Evolutionary conservation across 345 rosid species (phyloP), one percentile per base, ranked within the genome.

Genomic region (Erodium maritimum): DNA sequence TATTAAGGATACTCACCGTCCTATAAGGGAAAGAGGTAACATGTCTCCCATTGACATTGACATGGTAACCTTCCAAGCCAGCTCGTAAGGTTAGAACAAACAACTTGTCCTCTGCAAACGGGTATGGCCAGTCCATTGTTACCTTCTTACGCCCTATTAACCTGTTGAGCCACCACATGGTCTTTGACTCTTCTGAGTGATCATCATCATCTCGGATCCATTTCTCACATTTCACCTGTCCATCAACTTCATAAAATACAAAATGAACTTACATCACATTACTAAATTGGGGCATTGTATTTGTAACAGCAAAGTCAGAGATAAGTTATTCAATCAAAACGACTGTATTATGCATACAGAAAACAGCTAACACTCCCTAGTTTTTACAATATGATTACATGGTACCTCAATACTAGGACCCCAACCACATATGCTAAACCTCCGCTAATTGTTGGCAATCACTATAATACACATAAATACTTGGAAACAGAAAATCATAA

Each of bases 31-130:
- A 91, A 57, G 97, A 91, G 11, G 90, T 80, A 64, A 88, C 69
- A 71, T 88, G 97, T 70, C 86, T 85, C 65, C 97, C 97, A 62
- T 86, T 88, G 54, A 88, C 88, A 71, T 74, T 86, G 55, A 88
- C 54, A 73, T 91, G 96, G 68, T 79, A 91, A 65, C 97, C 97
- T 73, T 88, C 97, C 57, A 91, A 82, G 70, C 96, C 96, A 57
- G 93, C 88, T 61, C 82, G 81, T 57, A 91, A 79, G 56, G 97
- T 91, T 59, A 91, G 67, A 57, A 91, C 96, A 67, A 88, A 91
- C 52, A 91, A 75, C 73, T 81, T 88, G 65, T 72, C 82, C 80
- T 81, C 90, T 0, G 62, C 76, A 73, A 91, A 91, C 29, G 97
- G 95, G 70, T 75, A 91, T 17, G 95, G 87, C 96, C 95, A 88